Evolutionary conservation across 2,329 filamentous ascomycete genomes (phyloP).

Genomic region (Aotearoamyces nothofagi): DNA sequence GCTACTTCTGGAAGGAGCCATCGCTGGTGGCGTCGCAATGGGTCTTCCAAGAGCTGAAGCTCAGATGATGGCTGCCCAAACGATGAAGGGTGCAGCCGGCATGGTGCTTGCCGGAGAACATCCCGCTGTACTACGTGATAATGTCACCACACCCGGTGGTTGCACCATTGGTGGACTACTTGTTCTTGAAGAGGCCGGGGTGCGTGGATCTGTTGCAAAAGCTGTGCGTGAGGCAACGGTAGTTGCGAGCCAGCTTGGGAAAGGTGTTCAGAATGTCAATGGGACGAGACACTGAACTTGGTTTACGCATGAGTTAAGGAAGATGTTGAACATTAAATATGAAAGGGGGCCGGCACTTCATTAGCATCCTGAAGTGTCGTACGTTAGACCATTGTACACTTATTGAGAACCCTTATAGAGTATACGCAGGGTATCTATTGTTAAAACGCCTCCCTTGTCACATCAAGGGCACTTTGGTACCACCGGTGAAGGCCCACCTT

Average conservation of each 20-base stretch:
- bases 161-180: conserved; percentile 64
- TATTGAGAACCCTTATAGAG: too few relatives aligned
- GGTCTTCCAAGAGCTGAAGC: conserved; percentile 59
- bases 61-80: conserved; percentile 64
- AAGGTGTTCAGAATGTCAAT: neutral
- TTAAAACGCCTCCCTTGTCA: too few relatives aligned
- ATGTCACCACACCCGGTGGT: conserved; percentile 63
- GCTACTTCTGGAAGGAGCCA: conserved; percentile 58
- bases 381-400: too few relatives aligned
- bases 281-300: neutral
- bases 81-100: conserved; percentile 58
- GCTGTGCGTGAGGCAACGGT: conserved; percentile 58
- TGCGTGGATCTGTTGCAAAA: conserved; percentile 50
- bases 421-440: too few relatives aligned
- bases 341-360: too few relatives aligned
- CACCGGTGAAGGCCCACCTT: too few relatives aligned
- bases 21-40: conserved; percentile 68
- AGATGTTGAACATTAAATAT: too few relatives aligned
- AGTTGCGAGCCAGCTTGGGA: conserved; percentile 49
- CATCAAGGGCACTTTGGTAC: too few relatives aligned
- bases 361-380: too few relatives aligned
- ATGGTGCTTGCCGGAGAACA: conserved; percentile 57
- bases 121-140: conserved; percentile 59
- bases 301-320: too few relatives aligned
- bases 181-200: conserved; percentile 57